Conservation (phyloP, 371 early-diverging fungal genomes). For the Mycotypha africana region DNA sequence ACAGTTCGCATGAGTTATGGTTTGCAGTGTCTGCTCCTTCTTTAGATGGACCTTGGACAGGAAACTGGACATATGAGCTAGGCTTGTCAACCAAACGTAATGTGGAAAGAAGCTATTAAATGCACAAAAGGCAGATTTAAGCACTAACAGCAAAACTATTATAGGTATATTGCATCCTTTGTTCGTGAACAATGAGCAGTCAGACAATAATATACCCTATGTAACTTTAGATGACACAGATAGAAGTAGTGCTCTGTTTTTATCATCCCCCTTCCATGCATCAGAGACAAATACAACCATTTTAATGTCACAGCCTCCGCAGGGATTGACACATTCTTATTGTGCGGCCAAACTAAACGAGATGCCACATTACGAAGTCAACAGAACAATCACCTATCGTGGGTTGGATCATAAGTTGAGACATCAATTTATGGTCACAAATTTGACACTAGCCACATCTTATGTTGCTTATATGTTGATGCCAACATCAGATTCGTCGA, state of each 20-base stretch:
- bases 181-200: constrained; percentile 6
- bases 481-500: constrained; percentile 17
- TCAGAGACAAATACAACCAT: constrained; percentile 35
- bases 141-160: too few relatives aligned
- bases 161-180: constrained; percentile 29
- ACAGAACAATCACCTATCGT: constrained; percentile 28
- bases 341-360: constrained; percentile 42
- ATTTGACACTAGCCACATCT: constrained; percentile 26
- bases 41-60: constrained; percentile 28
- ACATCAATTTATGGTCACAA: constrained; percentile 31
- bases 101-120: too few relatives aligned
- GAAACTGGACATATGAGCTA: constrained; percentile 53
- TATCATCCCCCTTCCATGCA: constrained; percentile 27
- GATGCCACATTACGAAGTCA: constrained; percentile 23
- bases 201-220: constrained; percentile 18
- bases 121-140: too few relatives aligned
- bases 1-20: constrained; percentile 22
- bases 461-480: constrained; percentile 48
- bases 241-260: constrained; percentile 44
- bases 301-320: constrained; percentile 32
- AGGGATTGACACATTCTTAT: constrained; percentile 35
- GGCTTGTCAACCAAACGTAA: constrained; percentile 49
- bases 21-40: constrained; percentile 39
- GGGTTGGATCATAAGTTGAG: constrained; percentile 16
- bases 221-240: constrained; percentile 54